These are phyloP conservation scores for Diphasiastrum complanatum DNA, from an alignment of 83 land plant species.

Conservation along the genomic window DNA sequence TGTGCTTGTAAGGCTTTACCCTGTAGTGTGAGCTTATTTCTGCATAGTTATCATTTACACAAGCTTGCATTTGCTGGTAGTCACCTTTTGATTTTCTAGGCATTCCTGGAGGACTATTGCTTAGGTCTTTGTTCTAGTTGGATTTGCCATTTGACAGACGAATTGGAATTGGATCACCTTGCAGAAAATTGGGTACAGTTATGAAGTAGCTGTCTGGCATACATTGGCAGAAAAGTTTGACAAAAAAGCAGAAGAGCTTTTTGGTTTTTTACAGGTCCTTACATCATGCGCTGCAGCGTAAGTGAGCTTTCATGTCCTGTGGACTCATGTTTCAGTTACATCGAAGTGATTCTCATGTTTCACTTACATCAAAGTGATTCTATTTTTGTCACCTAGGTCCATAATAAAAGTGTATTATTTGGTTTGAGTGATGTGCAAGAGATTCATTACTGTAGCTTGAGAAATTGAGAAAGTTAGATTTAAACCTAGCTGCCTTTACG, in stretches of 20 bases:
- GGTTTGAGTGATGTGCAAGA: background rate
- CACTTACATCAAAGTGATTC: background rate
- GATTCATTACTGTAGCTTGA: background rate
- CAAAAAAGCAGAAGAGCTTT: constrained; percentile 18
- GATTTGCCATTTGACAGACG: no score
- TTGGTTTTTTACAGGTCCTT: constrained; percentile 28
- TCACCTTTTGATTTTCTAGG: background rate
- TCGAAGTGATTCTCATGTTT: no score
- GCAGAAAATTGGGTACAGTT: constrained; percentile 25
- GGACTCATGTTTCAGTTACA: no score
- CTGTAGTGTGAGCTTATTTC: no score
- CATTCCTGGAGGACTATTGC: no score
- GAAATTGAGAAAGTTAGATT: background rate
- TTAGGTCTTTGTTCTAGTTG: no score
- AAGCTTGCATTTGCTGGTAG: no score
- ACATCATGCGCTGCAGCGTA: constrained; percentile 24
- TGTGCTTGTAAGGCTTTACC: no score
- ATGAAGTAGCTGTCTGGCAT: constrained; percentile 8
- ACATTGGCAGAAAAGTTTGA: constrained; percentile 26
- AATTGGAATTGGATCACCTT: background rate
- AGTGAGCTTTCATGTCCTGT: constrained; percentile 9
- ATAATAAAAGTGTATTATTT: background rate
- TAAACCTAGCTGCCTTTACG: background rate
- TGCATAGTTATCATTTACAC: no score
- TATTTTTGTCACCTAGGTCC: background rate